Evolutionary conservation across 192 early-diverging fungal species (phyloP), one percentile per base, ranked within the genome.

Genomic region (Podila epigama): DNA sequence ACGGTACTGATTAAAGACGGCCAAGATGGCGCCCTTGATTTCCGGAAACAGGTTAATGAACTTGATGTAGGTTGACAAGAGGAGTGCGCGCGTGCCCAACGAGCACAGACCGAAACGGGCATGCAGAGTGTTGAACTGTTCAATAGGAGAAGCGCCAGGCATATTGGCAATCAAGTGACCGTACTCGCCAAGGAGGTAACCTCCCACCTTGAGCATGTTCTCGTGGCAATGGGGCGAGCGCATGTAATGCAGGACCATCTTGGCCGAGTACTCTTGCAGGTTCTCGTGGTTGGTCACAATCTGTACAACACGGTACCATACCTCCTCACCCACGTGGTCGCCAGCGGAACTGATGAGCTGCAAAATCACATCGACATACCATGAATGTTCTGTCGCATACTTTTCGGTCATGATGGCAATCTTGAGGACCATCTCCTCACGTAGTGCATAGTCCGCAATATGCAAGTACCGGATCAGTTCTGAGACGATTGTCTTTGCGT

Each of bases 321-420:
- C 92, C 63, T 97, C 96, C 62, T 98, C 96, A 32, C 94, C 93
- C 25, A 98, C 96, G 65, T 94, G 92, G 69, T 98, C 97, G 34
- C 96, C 97, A 6, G 95, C 96, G 51, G 94, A 86, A n/a, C 92
- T 92, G 51, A 99, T 94, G 54, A 99, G 86, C 72, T 97, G 94
- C 63, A 98, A 86, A 69, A 98, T 97, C 35, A 98, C 94, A 67
- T 99, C 96, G 1, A 99, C 93, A 80, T 98, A 99, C 98, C 98
- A 99, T 53, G 93, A 92, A 71, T 96, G 96, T 73, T 97, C 97
- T 7, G 95, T 94, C 5, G 97, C 95, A 70, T 92, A 99, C 82
- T 97, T 98, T 75, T 99, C 98, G 0, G 97, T 92, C 73, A 99
- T 84, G 70, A 99, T 99, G 42, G 98, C 98, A 69, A 98, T 96